Base-by-base conservation (phyloP, 225 moss, liverwort and hornwort genomes). In the Rhytidiadelphus loreus region DNA sequence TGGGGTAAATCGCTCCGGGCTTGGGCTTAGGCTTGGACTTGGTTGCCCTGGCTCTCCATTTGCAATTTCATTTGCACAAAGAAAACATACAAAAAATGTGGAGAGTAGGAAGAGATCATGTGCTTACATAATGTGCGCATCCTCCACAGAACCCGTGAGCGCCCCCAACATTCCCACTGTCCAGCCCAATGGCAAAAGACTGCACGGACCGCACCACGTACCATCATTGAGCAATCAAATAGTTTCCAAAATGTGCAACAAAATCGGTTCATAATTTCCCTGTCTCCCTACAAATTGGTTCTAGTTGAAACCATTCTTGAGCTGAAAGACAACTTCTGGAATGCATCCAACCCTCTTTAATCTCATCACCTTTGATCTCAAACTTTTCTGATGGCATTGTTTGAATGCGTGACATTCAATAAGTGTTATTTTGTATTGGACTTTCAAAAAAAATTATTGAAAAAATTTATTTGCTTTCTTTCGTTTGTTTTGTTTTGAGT, bases 141-240 rank as follows among this genome's bases (percentile, higher is more conserved):
- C 97, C 91, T 96, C 97, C 66, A 97, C 94, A 21, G 96, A 93
- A 39, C 92, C 94, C 16, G 97, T 95, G 77, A 97, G 91, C 64
- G 93, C 95, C 29, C 96, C 97, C 87, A 95, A 83, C 96, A 94
- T 97, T 81, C 96, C 96, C 70, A 97, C 90, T 9, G 96, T 96
- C 97, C 96, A 96, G 57, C 95, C 94, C 81, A 96, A 87, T 43
- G 97, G 95, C 82, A 97, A 39, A 78, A 96, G 90, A 25, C 96
- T 97, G 95, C 84, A 83, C 50, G 1, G 9, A 30, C 52, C 74
- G 41, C 59, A 50, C 29, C 43, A 83, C 74, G 74, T 7, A 74
- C 62, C 79, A 17, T 69, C 29, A 43, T 71, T 57, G 75, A 55
- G 86, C 68, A 43, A 55, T 30, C 3, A 86, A 68, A 44, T 24